phyloP scores from a whole-genome alignment of 306 rosid species.

The Nissolia schottii region DNA sequence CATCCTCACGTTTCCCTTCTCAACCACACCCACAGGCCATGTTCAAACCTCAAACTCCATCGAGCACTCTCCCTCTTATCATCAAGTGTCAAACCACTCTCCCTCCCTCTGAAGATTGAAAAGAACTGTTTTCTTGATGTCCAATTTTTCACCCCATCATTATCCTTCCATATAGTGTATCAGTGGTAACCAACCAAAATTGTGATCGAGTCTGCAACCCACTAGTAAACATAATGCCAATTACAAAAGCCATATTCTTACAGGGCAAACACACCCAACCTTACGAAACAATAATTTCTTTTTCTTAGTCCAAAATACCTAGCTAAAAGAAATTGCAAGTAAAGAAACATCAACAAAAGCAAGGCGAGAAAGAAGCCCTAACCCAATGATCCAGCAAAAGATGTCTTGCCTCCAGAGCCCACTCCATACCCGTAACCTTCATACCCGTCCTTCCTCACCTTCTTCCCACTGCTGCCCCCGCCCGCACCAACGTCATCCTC shows the following conservation, averaged over 20 bases:
- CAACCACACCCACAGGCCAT: no score
- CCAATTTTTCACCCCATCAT: no score
- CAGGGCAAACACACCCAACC: background rate
- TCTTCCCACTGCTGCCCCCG: constrained; percentile 64
- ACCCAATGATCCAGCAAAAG: constrained; percentile 57
- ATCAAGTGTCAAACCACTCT: no score
- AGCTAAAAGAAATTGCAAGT: background rate
- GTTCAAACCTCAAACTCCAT: no score
- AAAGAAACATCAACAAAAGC: background rate
- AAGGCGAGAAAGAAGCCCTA: constrained; percentile 24
- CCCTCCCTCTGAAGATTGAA: no score
- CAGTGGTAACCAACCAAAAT: no score
- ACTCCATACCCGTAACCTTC: constrained; percentile 61
- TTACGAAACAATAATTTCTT: background rate
- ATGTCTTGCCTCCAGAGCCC: constrained; percentile 62
- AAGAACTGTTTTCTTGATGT: no score
- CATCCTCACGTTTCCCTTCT: no score
- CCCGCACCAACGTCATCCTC: constrained; percentile 56
- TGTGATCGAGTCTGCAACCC: no score
- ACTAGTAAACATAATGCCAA: background rate
- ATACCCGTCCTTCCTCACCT: constrained; percentile 65
- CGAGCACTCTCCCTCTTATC: no score
- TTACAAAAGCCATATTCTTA: background rate
- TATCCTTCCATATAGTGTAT: no score
- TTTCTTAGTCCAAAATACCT: background rate